Conservation (phyloP, 2,329 filamentous ascomycete genomes). For the Penicillium palitans region DNA sequence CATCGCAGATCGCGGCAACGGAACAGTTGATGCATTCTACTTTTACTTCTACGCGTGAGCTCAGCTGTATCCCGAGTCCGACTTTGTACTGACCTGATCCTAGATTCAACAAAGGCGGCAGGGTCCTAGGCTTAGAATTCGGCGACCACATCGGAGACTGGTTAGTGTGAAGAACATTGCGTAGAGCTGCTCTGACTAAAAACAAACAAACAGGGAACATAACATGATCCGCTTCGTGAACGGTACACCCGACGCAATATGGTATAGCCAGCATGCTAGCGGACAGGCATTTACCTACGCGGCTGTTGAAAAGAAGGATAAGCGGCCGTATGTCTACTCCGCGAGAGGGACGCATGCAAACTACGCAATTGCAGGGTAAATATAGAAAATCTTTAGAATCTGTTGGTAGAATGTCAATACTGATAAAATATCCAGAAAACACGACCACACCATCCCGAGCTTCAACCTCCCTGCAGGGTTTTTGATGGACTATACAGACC, state of each 20-base stretch:
- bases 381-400: background rate
- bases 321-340: conserved; percentile 59
- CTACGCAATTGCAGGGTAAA: conserved; percentile 57
- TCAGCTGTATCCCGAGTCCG: no score
- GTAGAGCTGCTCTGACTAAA: background rate
- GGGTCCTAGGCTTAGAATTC: conserved; percentile 51
- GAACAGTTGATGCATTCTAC: conserved; percentile 61
- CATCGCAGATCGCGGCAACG: conserved; percentile 56
- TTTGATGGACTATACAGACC: conserved; percentile 57
- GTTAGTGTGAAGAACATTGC: conserved; percentile 32
- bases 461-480: conserved; percentile 57
- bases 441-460: conserved; percentile 65
- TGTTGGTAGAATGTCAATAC: background rate
- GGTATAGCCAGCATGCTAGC: conserved; percentile 63
- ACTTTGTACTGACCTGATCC: conserved; percentile 2
- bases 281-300: conserved; percentile 64
- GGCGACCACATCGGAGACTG: conserved; percentile 66
- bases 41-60: conserved; percentile 61
- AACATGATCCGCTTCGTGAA: conserved; percentile 66
- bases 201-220: conserved; percentile 54
- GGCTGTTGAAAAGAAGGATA: conserved; percentile 54
- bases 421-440: conserved; percentile 41
- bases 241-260: conserved; percentile 56
- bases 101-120: conserved; percentile 56
- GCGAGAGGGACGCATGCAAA: conserved; percentile 65